A percentile compares a stretch with the other conserved stretches of the same genome.
Conservation (phyloP, 805 yeast species). For the Suhomyces sp. region DNA sequence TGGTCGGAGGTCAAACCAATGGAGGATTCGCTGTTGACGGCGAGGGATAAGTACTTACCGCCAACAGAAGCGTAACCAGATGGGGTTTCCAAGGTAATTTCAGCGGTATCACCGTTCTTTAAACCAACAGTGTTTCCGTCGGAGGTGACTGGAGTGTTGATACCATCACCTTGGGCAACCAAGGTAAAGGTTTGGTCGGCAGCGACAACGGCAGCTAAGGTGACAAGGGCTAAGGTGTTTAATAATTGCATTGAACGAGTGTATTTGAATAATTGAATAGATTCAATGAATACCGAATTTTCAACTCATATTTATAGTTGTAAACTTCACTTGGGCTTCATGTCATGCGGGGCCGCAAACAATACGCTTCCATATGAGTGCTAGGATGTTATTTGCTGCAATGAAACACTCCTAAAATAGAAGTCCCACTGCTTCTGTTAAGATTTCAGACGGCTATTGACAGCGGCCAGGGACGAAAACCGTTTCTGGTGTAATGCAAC, state of each 20-base stretch:
- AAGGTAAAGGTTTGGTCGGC: constrained; percentile 32
- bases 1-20: constrained; percentile 11
- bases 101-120: constrained; percentile 14
- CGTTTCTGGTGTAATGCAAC: neutral
- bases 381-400: neutral
- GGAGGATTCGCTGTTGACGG: constrained; percentile 13
- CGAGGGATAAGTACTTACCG: constrained; percentile 18
- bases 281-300: neutral
- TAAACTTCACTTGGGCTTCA: neutral
- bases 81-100: constrained; percentile 28
- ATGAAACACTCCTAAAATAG: neutral
- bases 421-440: neutral
- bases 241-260: constrained; percentile 10
- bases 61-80: constrained; percentile 24
- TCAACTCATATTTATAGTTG: neutral
- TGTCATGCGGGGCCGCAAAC: neutral
- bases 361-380: neutral
- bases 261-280: neutral
- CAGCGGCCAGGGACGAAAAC: neutral
- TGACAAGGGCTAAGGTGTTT: constrained; percentile 16
- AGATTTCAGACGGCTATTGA: neutral
- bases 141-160: constrained; percentile 18
- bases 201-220: constrained; percentile 23
- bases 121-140: constrained; percentile 6
- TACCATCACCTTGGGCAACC: constrained; percentile 24